These are phyloP conservation scores for Salix koriyanagi DNA, from an alignment of 345 rosid genomes.

Conservation along the genomic window DNA sequence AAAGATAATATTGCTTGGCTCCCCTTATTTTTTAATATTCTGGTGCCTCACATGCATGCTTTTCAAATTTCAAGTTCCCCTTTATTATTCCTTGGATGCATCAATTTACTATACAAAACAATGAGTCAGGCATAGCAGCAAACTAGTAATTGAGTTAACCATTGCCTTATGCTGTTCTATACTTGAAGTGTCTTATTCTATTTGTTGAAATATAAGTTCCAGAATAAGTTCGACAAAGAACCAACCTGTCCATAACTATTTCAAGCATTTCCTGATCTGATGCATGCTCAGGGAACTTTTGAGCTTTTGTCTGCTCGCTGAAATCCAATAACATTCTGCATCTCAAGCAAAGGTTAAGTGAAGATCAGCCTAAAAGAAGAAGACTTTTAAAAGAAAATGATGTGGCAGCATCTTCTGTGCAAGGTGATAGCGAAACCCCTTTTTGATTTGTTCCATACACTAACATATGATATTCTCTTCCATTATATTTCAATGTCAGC, in stretches of 20 bases:
- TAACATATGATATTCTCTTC: background rate
- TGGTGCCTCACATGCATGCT: background rate
- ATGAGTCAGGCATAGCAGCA: background rate
- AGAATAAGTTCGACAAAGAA: slow-evolving; percentile 3
- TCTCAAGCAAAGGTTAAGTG: slow-evolving; percentile 6
- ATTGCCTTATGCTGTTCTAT: background rate
- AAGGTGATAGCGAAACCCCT: too few species aligned
- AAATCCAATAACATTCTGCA: slow-evolving; percentile 87
- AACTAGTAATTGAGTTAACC: background rate
- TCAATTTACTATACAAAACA: too few species aligned
- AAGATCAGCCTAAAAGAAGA: background rate
- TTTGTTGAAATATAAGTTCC: too few species aligned
- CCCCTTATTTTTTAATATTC: background rate
- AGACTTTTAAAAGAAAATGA: too few species aligned
- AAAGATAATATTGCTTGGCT: too few species aligned
- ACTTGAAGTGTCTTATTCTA: background rate
- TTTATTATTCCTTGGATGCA: background rate
- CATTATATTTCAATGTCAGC: background rate
- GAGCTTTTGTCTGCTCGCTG: slow-evolving; percentile 72
- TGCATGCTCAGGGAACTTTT: slow-evolving; percentile 65
- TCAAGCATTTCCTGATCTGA: slow-evolving; percentile 91
- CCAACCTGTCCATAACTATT: slow-evolving; percentile 79
- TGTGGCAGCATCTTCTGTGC: too few species aligned
- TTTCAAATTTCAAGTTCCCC: background rate
- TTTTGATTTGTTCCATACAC: too few species aligned